Evolutionary conservation across 306 rosid genomes (phyloP).

Genomic region (Canavalia ensiformis): DNA sequence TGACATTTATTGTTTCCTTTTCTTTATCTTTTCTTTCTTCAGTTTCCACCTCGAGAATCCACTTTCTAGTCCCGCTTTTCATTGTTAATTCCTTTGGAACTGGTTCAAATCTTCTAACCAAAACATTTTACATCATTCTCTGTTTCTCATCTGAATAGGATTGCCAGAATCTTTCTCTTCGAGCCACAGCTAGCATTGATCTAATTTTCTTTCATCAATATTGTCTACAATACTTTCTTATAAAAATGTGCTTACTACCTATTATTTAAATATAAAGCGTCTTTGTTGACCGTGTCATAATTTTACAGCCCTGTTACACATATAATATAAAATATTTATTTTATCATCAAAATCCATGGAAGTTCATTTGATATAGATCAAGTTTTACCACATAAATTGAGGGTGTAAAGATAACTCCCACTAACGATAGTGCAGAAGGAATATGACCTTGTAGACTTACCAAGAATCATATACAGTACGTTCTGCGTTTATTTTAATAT

Average conservation of each 20-base stretch:
- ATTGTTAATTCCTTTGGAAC: background rate
- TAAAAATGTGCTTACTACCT: background rate
- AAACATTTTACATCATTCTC: background rate
- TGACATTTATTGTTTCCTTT: background rate
- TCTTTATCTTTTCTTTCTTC: background rate
- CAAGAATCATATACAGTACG: conserved; percentile 35
- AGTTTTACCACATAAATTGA: conserved; percentile 37
- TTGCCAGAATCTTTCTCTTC: background rate
- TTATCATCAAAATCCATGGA: conserved; percentile 35
- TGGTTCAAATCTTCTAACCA: background rate
- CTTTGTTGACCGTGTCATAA: conserved; percentile 10
- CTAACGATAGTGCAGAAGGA: conserved; percentile 43
- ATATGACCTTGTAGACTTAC: conserved; percentile 43
- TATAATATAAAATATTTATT: background rate
- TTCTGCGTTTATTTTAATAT: background rate
- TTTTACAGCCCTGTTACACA: background rate
- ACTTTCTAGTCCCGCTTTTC: background rate
- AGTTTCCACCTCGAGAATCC: background rate
- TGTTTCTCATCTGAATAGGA: background rate
- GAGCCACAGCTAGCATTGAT: background rate
- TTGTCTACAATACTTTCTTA: background rate
- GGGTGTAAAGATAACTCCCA: conserved; percentile 37
- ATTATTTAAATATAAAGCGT: conserved; percentile 18
- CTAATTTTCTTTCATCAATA: background rate
- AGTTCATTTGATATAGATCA: background rate